Evolutionary conservation across 2,329 filamentous ascomycete species (phyloP).

Genomic region (Diplocarpon mali): DNA sequence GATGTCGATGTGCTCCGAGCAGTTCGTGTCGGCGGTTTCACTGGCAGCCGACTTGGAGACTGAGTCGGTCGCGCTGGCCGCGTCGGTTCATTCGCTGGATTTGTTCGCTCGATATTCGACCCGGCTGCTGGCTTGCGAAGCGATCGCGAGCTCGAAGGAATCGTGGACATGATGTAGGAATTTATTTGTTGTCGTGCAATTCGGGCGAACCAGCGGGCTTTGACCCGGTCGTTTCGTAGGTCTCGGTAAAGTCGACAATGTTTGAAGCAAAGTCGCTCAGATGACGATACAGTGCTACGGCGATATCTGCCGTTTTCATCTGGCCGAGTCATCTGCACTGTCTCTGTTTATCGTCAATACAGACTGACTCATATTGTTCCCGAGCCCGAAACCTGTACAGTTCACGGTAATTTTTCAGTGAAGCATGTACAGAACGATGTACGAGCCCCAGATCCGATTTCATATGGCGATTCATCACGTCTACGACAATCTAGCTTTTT

Average conservation of each 20-base stretch:
- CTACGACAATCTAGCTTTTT: no score
- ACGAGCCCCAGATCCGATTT: no score
- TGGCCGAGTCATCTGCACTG: no score
- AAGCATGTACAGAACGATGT: no score
- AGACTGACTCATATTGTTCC: no score
- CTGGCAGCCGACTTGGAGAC: slow-evolving; percentile 26
- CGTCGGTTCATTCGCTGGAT: slow-evolving; percentile 2
- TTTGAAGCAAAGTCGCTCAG: not conserved
- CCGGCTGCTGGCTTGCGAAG: slow-evolving; percentile 15
- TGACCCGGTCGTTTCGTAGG: not conserved
- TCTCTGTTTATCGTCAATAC: no score
- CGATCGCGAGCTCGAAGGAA: slow-evolving; percentile 19
- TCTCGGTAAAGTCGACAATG: not conserved
- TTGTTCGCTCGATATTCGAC: slow-evolving; percentile 1
- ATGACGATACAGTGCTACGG: no score
- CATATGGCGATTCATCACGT: no score
- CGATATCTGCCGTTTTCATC: no score
- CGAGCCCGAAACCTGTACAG: no score
- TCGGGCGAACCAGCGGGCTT: not conserved
- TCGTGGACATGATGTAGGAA: slow-evolving; percentile 13
- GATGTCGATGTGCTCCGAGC: slow-evolving; percentile 17
- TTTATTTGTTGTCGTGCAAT: slow-evolving; percentile 1
- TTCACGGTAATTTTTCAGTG: no score
- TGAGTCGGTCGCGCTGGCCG: slow-evolving; percentile 9
- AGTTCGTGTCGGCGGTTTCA: slow-evolving; percentile 14